Evolutionary conservation across 2,329 filamentous ascomycete species (phyloP).

Genomic region (Alternaria sp.): DNA sequence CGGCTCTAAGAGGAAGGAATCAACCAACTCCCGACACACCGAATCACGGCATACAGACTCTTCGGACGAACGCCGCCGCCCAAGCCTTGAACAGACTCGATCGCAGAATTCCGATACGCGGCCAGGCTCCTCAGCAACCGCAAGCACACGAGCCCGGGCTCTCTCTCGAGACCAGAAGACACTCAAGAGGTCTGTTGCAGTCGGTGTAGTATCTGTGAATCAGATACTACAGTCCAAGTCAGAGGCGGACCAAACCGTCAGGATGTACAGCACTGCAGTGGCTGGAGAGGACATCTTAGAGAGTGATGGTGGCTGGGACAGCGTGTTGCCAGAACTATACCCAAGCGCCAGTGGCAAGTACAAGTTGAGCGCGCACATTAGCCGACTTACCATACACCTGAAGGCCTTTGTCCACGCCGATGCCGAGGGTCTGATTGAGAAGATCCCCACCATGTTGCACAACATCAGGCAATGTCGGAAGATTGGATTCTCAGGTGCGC

Average conservation of each 20-base stretch:
- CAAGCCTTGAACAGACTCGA: slow-evolving; percentile 37
- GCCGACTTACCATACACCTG: slow-evolving; percentile 81
- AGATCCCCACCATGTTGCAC: slow-evolving; percentile 87
- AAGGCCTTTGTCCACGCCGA: slow-evolving; percentile 81
- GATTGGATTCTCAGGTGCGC: slow-evolving; percentile 93
- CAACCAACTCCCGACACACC: slow-evolving; percentile 34
- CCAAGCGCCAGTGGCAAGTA: slow-evolving; percentile 78
- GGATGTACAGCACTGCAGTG: slow-evolving; percentile 74
- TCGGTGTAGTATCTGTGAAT: slow-evolving; percentile 81
- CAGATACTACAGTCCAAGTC: slow-evolving; percentile 74
- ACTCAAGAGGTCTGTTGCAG: slow-evolving; percentile 75
- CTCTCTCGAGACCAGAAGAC: slow-evolving; percentile 57
- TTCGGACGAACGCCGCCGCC: slow-evolving; percentile 29
- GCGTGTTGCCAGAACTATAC: slow-evolving; percentile 70
- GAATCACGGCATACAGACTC: slow-evolving; percentile 24
- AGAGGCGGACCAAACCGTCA: slow-evolving; percentile 78
- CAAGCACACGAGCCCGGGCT: slow-evolving; percentile 39
- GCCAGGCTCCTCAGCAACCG: slow-evolving; percentile 40
- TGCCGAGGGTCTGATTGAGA: slow-evolving; percentile 80
- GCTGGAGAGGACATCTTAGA: slow-evolving; percentile 51
- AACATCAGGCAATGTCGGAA: slow-evolving; percentile 82
- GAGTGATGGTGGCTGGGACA: slow-evolving; percentile 73
- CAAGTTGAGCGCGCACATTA: slow-evolving; percentile 75
- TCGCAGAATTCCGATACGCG: slow-evolving; percentile 37
- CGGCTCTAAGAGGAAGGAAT: slow-evolving; percentile 65